These are phyloP conservation scores for Penicillium verhagenii DNA, from an alignment of 495 filamentous ascomycete genomes.

Conservation along the genomic window DNA sequence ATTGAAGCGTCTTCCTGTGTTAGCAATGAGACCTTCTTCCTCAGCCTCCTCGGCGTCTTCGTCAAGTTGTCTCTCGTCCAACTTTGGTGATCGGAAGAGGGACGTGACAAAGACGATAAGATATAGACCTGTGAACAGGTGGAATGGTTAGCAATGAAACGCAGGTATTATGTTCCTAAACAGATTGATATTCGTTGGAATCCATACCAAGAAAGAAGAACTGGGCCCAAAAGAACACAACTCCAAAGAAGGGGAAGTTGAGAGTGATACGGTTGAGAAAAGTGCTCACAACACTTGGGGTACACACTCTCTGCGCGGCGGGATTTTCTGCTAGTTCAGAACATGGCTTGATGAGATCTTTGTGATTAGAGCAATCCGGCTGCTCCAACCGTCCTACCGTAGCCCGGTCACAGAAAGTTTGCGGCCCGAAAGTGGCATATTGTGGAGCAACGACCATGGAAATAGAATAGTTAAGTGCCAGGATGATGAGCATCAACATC, in stretches of 20 bases:
- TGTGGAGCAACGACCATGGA: conserved; percentile 91
- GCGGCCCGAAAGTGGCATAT: conserved; percentile 90
- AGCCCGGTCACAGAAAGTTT: conserved; percentile 81
- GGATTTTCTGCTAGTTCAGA: conserved; percentile 64
- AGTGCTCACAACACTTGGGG: conserved; percentile 82
- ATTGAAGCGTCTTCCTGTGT: conserved; percentile 72
- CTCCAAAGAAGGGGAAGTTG: conserved; percentile 96
- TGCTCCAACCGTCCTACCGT: conserved; percentile 54
- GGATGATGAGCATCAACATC: conserved; percentile 80
- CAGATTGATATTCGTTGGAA: background rate
- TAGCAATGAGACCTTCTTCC: conserved; percentile 86
- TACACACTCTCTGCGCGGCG: conserved; percentile 75
- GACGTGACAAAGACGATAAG: conserved; percentile 71
- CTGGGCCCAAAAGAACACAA: conserved; percentile 90
- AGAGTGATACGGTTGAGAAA: conserved; percentile 93
- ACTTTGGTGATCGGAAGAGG: conserved; percentile 73
- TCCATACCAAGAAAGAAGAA: conserved; percentile 76
- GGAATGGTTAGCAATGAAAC: background rate
- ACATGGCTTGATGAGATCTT: conserved; percentile 73
- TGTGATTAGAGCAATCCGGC: conserved; percentile 77
- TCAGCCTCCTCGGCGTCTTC: conserved; percentile 93
- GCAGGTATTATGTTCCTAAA: no score
- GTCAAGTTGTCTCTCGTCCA: conserved; percentile 72
- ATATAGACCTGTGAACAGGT: conserved; percentile 57
- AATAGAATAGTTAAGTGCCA: conserved; percentile 88